Base-by-base conservation (phyloP, 1,284 basidiomycete genomes). In the Puccinia hordei region DNA sequence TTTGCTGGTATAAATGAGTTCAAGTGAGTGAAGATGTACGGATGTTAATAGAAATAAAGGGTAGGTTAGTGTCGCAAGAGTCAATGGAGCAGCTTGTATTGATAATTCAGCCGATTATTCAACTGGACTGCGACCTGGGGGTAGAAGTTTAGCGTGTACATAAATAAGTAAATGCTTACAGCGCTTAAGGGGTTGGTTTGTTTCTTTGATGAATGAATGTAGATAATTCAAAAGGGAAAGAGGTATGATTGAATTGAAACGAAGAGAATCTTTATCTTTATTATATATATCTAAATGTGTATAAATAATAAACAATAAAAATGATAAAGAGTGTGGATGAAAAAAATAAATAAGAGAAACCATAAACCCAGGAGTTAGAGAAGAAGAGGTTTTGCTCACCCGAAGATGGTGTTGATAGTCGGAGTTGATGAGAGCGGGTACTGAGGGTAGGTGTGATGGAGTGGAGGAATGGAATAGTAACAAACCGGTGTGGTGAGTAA, bases 201-300 rank as follows among this genome's bases (percentile, higher is more conserved):
- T 41, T 41, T 41, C 38, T 66, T 24, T n/a, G n/a, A n/a, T n/a
- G n/a, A n/a, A n/a, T n/a, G n/a, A 44, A 24, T 38, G 33, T 63
- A 66, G n/a, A n/a, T n/a, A n/a, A n/a, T n/a, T n/a, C n/a, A n/a
- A n/a, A n/a, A n/a, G n/a, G n/a, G n/a, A n/a, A n/a, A n/a, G n/a
- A n/a, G n/a, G n/a, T n/a, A n/a, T n/a, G n/a, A 27, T n/a, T 66
- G 63, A 66, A 66, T 66, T 66, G 63, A 19, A 46, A 66, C 63
- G 41, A 38, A n/a, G 35, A 27, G n/a, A 66, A 66, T n/a, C n/a
- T n/a, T n/a, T n/a, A n/a, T n/a, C n/a, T n/a, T n/a, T n/a, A n/a
- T n/a, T n/a, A n/a, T n/a, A n/a, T n/a, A n/a, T n/a, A n/a, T n/a
- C n/a, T n/a, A n/a, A n/a, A n/a, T n/a, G n/a, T n/a, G n/a, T n/a